phyloP scores from a whole-genome alignment of 2,329 filamentous ascomycete species.

The Penicillium hesseltinei region DNA sequence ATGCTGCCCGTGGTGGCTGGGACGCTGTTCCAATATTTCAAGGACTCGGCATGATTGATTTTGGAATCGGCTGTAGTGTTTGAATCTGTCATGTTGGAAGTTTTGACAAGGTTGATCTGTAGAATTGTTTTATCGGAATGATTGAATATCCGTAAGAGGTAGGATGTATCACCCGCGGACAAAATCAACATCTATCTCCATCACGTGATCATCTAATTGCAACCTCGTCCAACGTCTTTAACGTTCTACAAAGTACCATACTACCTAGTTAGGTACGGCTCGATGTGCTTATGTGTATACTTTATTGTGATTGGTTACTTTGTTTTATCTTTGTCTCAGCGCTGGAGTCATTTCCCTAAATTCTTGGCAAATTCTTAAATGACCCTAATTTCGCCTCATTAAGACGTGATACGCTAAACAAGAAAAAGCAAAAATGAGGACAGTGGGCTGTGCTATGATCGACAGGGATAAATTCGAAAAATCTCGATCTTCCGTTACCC shows the following conservation, averaged over 20 bases:
- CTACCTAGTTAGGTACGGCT: no score
- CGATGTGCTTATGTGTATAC: neutral
- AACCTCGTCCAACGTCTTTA: no score
- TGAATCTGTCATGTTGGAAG: conserved; percentile 5
- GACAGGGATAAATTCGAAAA: conserved; percentile 7
- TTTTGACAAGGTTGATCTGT: neutral
- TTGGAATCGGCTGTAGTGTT: conserved; percentile 11
- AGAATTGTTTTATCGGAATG: neutral
- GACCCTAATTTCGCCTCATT: neutral
- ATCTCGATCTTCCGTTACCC: neutral
- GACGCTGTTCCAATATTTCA: conserved; percentile 43
- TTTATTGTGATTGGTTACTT: neutral
- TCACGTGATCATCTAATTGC: neutral
- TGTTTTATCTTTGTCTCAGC: neutral
- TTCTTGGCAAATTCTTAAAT: conserved; percentile 1
- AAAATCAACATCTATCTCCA: neutral
- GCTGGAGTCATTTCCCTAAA: neutral
- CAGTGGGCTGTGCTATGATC: conserved; percentile 5
- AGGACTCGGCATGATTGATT: conserved; percentile 37
- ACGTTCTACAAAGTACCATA: no score
- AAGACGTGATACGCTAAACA: neutral
- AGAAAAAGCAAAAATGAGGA: neutral
- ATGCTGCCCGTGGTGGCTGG: conserved; percentile 45
- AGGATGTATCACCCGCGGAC: neutral
- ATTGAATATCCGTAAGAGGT: neutral